Evolutionary conservation across 805 yeast genomes (phyloP).

Genomic region (Ogataea paradorogensis): DNA sequence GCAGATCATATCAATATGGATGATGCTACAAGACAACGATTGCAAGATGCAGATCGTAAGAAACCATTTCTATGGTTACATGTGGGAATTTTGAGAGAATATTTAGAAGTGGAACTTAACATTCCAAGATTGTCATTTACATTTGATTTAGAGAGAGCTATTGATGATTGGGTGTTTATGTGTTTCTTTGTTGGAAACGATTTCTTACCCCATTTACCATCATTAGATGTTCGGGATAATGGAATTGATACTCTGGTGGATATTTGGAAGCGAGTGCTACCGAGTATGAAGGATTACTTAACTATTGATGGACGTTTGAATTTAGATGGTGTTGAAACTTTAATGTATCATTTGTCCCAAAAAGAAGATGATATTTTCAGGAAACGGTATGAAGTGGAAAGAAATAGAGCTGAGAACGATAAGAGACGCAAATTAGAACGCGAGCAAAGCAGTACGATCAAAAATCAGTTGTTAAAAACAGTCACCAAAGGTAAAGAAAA

Average conservation of each 20-base stretch:
- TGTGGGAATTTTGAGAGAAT: conserved; percentile 82
- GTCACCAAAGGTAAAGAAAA: conserved; percentile 72
- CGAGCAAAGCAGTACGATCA: conserved; percentile 44
- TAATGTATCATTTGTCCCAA: conserved; percentile 60
- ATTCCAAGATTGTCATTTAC: conserved; percentile 67
- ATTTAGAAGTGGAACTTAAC: conserved; percentile 74
- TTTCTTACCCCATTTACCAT: conserved; percentile 94
- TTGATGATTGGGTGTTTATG: conserved; percentile 98
- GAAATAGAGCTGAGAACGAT: conserved; percentile 60
- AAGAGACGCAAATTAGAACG: conserved; percentile 53
- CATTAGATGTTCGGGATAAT: conserved; percentile 90
- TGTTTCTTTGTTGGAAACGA: conserved; percentile 99
- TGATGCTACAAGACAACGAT: conserved; percentile 49
- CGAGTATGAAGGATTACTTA: conserved; percentile 68
- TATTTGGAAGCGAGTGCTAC: conserved; percentile 78
- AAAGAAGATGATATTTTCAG: conserved; percentile 80
- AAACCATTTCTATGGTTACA: conserved; percentile 96
- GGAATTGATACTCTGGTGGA: conserved; percentile 79
- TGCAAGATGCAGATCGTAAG: conserved; percentile 44
- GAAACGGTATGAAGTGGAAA: conserved; percentile 64
- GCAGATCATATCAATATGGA: conserved; percentile 56
- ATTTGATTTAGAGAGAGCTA: conserved; percentile 89
- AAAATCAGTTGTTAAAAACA: conserved; percentile 44
- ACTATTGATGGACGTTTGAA: conserved; percentile 88
- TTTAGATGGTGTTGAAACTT: conserved; percentile 68